A percentile compares a stretch with the other conserved stretches of the same genome.
Conservation (phyloP, 495 filamentous ascomycete genomes). For the Usnea hakonensis region DNA sequence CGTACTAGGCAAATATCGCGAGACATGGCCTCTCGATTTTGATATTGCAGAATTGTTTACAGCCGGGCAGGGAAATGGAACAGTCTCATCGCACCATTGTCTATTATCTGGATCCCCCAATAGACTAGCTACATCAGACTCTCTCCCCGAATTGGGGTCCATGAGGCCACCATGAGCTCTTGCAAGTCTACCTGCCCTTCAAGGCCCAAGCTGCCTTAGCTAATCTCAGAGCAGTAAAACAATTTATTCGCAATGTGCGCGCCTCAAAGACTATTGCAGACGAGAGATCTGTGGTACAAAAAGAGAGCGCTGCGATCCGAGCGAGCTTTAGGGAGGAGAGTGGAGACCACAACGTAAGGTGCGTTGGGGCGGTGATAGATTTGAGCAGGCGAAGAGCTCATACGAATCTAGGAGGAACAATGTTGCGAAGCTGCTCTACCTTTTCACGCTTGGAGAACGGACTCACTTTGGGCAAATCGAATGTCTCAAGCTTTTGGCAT, state of each 20-base stretch:
- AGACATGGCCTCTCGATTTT: slow-evolving; percentile 1
- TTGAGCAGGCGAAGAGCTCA: slow-evolving; percentile 4
- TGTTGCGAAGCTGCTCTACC: slow-evolving; percentile 94
- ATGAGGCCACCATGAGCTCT: slow-evolving; percentile 54
- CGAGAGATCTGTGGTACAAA: slow-evolving; percentile 94
- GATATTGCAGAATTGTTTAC: neutral
- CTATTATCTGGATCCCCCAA: neutral
- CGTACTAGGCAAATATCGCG: slow-evolving; percentile 2
- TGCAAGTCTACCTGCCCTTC: slow-evolving; percentile 42
- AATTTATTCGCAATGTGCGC: slow-evolving; percentile 98
- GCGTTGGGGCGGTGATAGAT: slow-evolving; percentile 27
- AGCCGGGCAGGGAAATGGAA: neutral
- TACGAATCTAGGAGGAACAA: slow-evolving; percentile 76
- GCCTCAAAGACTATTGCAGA: slow-evolving; percentile 98
- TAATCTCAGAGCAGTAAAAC: slow-evolving; percentile 64
- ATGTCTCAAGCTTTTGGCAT: slow-evolving; percentile 94
- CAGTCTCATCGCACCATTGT: neutral
- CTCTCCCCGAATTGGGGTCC: slow-evolving; percentile 3
- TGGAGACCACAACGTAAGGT: slow-evolving; percentile 83
- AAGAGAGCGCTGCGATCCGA: slow-evolving; percentile 94
- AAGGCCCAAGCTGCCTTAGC: neutral
- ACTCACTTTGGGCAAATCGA: slow-evolving; percentile 99
- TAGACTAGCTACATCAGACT: neutral
- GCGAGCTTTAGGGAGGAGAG: slow-evolving; percentile 97
- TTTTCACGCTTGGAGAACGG: slow-evolving; percentile 95